Conservation (phyloP, 441 rosid genomes). For the Rhodomyrtus psidioides region DNA sequence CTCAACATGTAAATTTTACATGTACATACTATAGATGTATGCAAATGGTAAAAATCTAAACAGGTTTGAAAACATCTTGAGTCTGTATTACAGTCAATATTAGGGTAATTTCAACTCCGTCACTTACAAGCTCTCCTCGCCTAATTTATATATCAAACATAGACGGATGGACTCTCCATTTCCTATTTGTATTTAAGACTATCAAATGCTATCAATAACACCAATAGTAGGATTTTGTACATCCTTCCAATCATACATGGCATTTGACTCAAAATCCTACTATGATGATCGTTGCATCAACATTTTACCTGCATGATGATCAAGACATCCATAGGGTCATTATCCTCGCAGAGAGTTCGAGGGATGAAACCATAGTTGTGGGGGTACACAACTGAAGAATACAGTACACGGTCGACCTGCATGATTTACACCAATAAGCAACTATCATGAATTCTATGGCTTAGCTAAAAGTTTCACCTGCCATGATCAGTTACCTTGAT, state of each 20-base stretch:
- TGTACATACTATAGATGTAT: not conserved
- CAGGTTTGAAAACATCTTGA: not conserved
- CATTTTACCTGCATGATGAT: constrained; percentile 16
- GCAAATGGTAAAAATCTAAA: not conserved
- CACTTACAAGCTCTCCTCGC: not conserved
- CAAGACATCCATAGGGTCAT: constrained; percentile 14
- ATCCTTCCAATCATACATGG: not conserved
- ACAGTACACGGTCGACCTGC: constrained; percentile 12
- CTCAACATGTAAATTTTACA: not conserved
- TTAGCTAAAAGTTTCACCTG: not conserved
- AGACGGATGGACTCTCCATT: not conserved
- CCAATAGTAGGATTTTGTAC: not conserved
- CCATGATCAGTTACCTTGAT: constrained; percentile 8
- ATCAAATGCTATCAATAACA: not conserved
- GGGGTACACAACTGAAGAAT: constrained; percentile 17
- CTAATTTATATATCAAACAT: not conserved
- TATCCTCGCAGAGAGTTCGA: constrained; percentile 17
- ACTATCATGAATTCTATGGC: not conserved
- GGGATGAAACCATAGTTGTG: constrained; percentile 18
- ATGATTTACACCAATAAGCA: not conserved
- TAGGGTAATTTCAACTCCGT: not conserved
- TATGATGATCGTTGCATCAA: not conserved
- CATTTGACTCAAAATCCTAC: not conserved
- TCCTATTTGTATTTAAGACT: not conserved
- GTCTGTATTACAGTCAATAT: not conserved